phyloP scores from a whole-genome alignment of 371 early-diverging fungal genomes.

The Rhizopus delemar region DNA sequence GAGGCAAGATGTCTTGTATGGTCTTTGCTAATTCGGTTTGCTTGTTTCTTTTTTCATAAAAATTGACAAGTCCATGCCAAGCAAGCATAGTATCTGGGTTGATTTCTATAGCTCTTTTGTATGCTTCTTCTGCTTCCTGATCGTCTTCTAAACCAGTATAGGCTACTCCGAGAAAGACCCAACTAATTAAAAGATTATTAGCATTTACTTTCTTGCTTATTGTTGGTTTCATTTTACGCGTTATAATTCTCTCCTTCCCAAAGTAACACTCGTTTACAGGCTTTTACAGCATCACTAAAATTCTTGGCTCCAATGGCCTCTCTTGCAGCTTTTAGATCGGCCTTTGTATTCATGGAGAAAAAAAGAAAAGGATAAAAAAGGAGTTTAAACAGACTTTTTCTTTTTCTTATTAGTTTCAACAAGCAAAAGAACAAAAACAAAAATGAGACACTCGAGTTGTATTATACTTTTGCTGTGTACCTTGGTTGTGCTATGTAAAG shows the following conservation, averaged over 20 bases:
- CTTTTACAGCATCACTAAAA: constrained; percentile 71
- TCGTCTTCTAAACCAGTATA: constrained; percentile 68
- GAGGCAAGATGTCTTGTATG: constrained; percentile 38
- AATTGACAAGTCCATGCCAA: constrained; percentile 72
- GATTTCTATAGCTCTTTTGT: constrained; percentile 68
- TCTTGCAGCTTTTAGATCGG: constrained; percentile 76
- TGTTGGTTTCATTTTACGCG: constrained; percentile 52
- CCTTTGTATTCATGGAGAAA: constrained; percentile 53
- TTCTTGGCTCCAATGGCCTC: constrained; percentile 74
- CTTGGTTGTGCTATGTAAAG: constrained; percentile 11
- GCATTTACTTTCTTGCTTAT: not conserved
- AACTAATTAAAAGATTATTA: constrained; percentile 31
- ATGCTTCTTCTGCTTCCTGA: constrained; percentile 67
- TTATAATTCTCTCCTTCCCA: constrained; percentile 78
- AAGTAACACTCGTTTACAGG: constrained; percentile 70
- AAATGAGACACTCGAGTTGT: not conserved
- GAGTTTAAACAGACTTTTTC: constrained; percentile 5
- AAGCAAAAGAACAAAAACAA: not conserved
- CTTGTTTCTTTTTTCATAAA: constrained; percentile 62
- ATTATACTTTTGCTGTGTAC: not conserved
- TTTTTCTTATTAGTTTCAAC: not conserved
- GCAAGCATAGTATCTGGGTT: constrained; percentile 66
- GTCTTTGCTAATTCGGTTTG: constrained; percentile 45
- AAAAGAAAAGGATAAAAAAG: not conserved
- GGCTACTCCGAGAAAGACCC: constrained; percentile 80